Evolutionary conservation across 2,329 filamentous ascomycete genomes (phyloP).

Genomic region (Fusarium nematophilum): DNA sequence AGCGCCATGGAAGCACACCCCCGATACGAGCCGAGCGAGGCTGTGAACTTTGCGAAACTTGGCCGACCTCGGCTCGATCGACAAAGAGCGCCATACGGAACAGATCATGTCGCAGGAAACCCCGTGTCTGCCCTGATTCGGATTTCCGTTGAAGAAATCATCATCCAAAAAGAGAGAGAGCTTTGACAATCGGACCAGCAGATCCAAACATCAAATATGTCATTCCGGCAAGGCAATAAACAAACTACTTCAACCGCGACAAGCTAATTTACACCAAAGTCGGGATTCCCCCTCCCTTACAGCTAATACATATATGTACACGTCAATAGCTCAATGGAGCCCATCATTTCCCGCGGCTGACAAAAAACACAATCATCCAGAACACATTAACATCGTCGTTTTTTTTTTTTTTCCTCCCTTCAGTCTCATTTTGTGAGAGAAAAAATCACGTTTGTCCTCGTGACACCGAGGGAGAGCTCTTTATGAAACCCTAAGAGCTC

Average conservation of each 20-base stretch:
- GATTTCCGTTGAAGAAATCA: too few relatives aligned
- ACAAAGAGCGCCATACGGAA: too few relatives aligned
- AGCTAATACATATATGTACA: constrained; percentile 7
- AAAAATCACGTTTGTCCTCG: neutral
- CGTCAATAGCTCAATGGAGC: constrained; percentile 14
- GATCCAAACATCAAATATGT: too few relatives aligned
- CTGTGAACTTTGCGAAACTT: constrained; percentile 22
- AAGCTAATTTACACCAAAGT: constrained; percentile 10
- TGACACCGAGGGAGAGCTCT: too few relatives aligned
- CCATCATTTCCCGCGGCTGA: constrained; percentile 28
- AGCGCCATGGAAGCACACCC: constrained; percentile 21
- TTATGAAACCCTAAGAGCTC: neutral
- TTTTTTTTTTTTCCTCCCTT: neutral
- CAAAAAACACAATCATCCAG: neutral
- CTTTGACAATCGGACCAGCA: too few relatives aligned
- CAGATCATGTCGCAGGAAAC: neutral
- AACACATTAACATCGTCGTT: neutral
- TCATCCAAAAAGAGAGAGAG: too few relatives aligned
- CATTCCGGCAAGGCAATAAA: too few relatives aligned
- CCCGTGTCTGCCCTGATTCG: neutral
- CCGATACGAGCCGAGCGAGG: constrained; percentile 23
- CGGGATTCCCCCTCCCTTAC: constrained; percentile 26
- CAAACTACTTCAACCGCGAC: neutral
- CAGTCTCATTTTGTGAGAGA: neutral
- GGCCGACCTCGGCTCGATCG: constrained; percentile 24